Conservation (phyloP, 805 yeast genomes). For the Saccharomycopsis fibuligera region DNA sequence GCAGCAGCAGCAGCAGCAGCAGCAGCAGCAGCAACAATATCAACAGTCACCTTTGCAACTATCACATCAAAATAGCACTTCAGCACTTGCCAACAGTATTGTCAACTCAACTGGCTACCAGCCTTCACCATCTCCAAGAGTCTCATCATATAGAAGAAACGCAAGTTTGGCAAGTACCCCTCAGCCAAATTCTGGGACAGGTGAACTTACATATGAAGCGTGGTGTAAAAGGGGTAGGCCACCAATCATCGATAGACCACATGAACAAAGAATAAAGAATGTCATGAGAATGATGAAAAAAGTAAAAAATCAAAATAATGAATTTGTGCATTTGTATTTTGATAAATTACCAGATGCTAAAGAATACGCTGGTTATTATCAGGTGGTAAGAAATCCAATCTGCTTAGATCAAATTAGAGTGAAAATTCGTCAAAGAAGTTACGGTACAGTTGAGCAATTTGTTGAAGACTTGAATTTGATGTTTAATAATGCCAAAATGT, state of each 20-base stretch:
- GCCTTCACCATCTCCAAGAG: background rate
- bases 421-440: constrained; percentile 79
- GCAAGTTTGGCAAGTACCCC: background rate
- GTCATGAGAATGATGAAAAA: constrained; percentile 77
- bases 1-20: background rate
- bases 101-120: background rate
- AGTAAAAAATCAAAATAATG: constrained; percentile 47
- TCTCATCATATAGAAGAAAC: background rate
- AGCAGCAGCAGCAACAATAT: background rate
- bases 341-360: constrained; percentile 76
- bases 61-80: background rate
- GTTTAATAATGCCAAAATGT: constrained; percentile 67
- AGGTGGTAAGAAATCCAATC: constrained; percentile 50
- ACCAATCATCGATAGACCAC: constrained; percentile 84
- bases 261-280: constrained; percentile 86
- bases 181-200: background rate
- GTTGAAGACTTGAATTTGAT: constrained; percentile 70
- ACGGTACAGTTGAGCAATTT: constrained; percentile 67
- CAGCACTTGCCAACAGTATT: background rate
- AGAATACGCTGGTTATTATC: constrained; percentile 39
- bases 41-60: background rate
- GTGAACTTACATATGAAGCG: constrained; percentile 18
- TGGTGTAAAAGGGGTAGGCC: constrained; percentile 81
- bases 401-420: constrained; percentile 69
- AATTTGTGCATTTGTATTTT: constrained; percentile 54